Evolutionary conservation across 495 filamentous ascomycete species (phyloP).

Genomic region (Daldinia childiae): DNA sequence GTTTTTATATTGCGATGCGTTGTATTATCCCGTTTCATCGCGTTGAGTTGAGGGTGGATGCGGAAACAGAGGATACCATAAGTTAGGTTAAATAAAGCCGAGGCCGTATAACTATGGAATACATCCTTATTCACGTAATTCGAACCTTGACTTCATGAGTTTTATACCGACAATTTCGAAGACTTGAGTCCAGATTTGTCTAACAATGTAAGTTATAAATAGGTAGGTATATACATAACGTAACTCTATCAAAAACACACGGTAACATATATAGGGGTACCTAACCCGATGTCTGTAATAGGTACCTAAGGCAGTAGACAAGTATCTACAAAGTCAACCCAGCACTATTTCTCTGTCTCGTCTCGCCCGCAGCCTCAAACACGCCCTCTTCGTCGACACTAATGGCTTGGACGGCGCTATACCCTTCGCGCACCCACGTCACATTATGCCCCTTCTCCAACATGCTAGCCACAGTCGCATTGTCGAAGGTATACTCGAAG

Average conservation of each 20-base stretch:
- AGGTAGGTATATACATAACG: not conserved
- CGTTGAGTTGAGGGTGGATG: not conserved
- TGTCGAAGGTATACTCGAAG: conserved; percentile 76
- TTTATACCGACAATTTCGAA: not conserved
- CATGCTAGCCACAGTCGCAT: conserved; percentile 72
- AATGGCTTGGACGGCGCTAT: conserved; percentile 74
- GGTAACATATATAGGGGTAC: not conserved
- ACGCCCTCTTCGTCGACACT: conserved; percentile 61
- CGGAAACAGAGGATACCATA: not conserved
- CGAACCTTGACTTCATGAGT: not conserved
- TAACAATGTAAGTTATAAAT: not conserved
- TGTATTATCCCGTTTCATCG: not conserved
- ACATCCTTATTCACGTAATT: not conserved
- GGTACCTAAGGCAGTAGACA: not conserved
- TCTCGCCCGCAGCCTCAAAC: conserved; percentile 62
- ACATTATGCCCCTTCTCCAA: conserved; percentile 71
- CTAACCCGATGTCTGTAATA: not conserved
- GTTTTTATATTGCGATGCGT: not conserved
- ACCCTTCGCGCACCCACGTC: conserved; percentile 68
- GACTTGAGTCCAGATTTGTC: not conserved
- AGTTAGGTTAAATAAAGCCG: not conserved
- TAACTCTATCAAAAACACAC: not conserved
- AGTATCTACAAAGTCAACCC: conserved; percentile 59
- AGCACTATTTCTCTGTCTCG: conserved; percentile 71
- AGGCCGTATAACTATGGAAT: not conserved